A percentile compares a stretch with the other conserved stretches of the same genome.
These are phyloP conservation scores for Skeletonema potamos DNA, from an alignment of 108 stramenopile species.

Conservation along the genomic window DNA sequence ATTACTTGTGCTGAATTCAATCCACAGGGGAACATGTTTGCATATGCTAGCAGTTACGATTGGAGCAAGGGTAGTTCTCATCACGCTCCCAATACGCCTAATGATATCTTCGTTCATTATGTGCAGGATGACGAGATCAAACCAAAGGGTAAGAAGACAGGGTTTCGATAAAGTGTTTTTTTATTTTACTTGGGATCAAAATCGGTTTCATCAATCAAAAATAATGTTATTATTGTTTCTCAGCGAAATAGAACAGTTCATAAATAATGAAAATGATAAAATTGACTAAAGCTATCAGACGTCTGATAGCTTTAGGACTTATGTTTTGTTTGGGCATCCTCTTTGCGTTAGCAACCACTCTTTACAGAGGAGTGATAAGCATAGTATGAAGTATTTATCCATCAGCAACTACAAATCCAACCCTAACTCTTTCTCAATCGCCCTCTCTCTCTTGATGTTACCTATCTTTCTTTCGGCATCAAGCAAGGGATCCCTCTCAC, in stretches of 20 bases:
- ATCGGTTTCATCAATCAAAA: neutral
- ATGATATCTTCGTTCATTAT: constrained; percentile 85
- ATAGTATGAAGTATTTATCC: neutral
- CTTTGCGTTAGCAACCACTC: no score
- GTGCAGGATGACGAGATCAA: constrained; percentile 87
- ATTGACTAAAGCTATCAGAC: no score
- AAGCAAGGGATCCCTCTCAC: constrained; percentile 8
- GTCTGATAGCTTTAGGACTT: no score
- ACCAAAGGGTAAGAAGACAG: constrained; percentile 74
- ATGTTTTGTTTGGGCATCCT: no score
- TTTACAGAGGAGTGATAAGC: no score
- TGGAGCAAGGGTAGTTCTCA: constrained; percentile 85
- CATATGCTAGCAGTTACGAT: constrained; percentile 91
- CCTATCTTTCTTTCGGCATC: neutral
- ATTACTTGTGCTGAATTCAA: constrained; percentile 88
- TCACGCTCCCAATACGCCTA: constrained; percentile 60
- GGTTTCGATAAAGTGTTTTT: constrained; percentile 8
- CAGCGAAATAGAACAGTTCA: neutral
- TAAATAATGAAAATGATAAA: neutral
- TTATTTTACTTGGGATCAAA: neutral
- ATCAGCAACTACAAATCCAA: constrained; percentile 4
- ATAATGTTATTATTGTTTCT: neutral
- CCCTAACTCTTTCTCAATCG: neutral
- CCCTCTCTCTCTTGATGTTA: constrained; percentile 3
- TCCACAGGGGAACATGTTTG: constrained; percentile 88